Evolutionary conservation across 1,284 basidiomycete genomes (phyloP).

Genomic region (Ustilago vetiveriae): DNA sequence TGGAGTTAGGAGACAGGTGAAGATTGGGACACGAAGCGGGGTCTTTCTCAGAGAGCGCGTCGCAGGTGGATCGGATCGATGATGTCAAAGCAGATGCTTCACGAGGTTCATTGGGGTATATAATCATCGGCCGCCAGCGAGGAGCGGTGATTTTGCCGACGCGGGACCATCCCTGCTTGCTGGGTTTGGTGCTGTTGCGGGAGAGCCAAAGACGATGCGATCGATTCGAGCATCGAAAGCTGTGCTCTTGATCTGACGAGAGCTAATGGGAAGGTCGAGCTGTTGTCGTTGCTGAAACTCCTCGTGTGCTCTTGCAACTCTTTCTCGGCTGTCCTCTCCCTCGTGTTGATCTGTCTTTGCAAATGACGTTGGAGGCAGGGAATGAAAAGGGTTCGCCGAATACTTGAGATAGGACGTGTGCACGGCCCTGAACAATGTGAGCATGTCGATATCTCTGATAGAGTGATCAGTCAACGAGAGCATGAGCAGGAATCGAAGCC

Average conservation of each 20-base stretch:
- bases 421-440: slow-evolving; percentile 67
- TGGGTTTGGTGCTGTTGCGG: neutral
- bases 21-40: too few species aligned
- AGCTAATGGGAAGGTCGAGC: slow-evolving; percentile 17
- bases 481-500: slow-evolving; percentile 63
- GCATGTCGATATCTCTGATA: slow-evolving; percentile 66
- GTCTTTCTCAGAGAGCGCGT: too few species aligned
- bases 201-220: slow-evolving; percentile 19
- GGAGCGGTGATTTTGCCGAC: too few species aligned
- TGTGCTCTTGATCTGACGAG: slow-evolving; percentile 30
- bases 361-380: slow-evolving; percentile 20
- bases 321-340: neutral
- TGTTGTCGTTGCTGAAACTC: slow-evolving; percentile 24
- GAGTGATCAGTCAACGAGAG: slow-evolving; percentile 64
- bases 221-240: slow-evolving; percentile 38
- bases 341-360: neutral
- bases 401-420: slow-evolving; percentile 66
- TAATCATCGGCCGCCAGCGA: slow-evolving; percentile 6
- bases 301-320: slow-evolving; percentile 2
- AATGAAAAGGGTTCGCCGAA: slow-evolving; percentile 66
- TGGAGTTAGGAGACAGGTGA: too few species aligned
- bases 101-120: too few species aligned
- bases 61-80: too few species aligned
- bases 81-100: too few species aligned
- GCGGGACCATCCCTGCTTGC: slow-evolving; percentile 1